A percentile compares a stretch with the other conserved stretches of the same genome.
phyloP scores from a whole-genome alignment of 2,329 filamentous ascomycete genomes.

The Tolypocladium tundrense region DNA sequence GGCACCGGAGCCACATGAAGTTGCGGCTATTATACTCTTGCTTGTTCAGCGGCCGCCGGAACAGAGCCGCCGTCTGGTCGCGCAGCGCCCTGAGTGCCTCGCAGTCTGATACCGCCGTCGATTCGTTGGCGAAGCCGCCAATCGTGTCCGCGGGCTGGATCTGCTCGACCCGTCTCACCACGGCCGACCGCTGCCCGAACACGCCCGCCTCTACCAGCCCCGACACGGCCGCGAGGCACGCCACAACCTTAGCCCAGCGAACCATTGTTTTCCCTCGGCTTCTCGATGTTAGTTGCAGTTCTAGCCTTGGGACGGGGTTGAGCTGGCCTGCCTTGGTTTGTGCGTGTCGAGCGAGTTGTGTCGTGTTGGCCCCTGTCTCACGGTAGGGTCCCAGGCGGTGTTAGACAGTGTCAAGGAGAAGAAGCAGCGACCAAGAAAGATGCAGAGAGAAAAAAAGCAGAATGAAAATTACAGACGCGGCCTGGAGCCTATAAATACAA shows the following conservation, averaged over 20 bases:
- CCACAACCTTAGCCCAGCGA: background rate
- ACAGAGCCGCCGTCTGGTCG: background rate
- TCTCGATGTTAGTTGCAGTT: background rate
- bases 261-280: background rate
- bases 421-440: background rate
- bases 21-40: background rate
- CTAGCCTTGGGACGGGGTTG: too few relatives aligned
- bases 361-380: background rate
- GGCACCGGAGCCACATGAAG: conserved; percentile 1
- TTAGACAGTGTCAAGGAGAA: too few relatives aligned
- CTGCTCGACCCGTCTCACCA: background rate
- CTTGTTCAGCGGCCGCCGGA: background rate
- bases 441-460: background rate
- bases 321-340: background rate
- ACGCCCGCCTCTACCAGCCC: background rate
- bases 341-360: too few relatives aligned
- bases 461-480: background rate
- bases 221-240: background rate
- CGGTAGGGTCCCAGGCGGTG: background rate
- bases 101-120: background rate
- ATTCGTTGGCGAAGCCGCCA: background rate
- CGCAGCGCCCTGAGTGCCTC: background rate
- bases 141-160: background rate
- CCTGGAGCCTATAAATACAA: background rate
- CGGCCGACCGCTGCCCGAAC: background rate